Evolutionary conservation across 345 rosid genomes (phyloP).

Genomic region (Eucalyptus erythrocorys): DNA sequence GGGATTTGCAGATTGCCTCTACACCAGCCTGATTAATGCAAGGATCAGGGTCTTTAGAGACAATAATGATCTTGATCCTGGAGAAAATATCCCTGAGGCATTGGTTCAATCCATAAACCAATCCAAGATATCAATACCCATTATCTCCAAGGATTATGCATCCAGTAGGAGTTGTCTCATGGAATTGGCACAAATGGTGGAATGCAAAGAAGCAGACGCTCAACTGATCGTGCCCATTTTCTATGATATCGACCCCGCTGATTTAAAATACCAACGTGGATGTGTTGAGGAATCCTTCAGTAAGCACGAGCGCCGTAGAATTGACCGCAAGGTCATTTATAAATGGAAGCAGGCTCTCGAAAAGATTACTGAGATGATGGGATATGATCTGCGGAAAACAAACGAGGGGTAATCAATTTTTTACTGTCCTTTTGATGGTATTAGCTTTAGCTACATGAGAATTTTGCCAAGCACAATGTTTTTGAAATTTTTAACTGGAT

Average conservation of each 20-base stretch:
- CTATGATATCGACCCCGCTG: background rate
- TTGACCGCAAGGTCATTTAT: background rate
- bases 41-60: background rate
- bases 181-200: background rate
- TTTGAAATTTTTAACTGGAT: background rate
- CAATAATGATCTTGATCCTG: background rate
- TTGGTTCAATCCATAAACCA: background rate
- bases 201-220: background rate
- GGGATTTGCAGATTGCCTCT: background rate
- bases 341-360: background rate
- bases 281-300: background rate
- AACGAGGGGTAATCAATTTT: background rate
- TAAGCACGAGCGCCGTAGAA: background rate
- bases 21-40: background rate
- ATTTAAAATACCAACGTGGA: background rate
- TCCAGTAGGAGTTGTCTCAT: background rate
- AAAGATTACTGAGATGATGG: background rate
- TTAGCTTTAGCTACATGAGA: background rate
- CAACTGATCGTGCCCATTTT: background rate
- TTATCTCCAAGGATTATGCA: background rate
- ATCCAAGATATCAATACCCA: background rate
- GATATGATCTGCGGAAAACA: background rate
- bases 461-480: background rate
- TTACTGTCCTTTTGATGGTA: background rate
- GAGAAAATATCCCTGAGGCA: background rate